These are phyloP conservation scores for Herpetomonas tarakana DNA, from an alignment of 208 protist genomes.

Conservation along the genomic window DNA sequence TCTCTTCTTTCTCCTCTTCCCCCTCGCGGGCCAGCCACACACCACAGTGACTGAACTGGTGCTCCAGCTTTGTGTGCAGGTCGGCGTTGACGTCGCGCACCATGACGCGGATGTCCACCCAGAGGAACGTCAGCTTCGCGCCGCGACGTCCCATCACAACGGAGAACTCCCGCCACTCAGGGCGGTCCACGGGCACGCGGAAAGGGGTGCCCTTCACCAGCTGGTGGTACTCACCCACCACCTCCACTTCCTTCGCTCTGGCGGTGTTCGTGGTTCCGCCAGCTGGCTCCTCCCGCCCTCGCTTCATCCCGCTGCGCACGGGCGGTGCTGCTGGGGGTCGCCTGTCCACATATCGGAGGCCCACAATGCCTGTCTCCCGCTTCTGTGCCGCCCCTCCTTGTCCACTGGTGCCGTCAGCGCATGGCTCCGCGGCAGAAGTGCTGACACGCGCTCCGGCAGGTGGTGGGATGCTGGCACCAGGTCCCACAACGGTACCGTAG, in stretches of 20 bases:
- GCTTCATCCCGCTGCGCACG: not conserved
- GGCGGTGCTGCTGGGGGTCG: not conserved
- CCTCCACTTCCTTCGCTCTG: not conserved
- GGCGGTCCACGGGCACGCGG: slow-evolving; percentile 29
- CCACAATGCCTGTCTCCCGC: slow-evolving; percentile 14
- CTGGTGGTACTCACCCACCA: slow-evolving; percentile 6
- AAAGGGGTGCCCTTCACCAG: slow-evolving; percentile 27
- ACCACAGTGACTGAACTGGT: slow-evolving; percentile 49
- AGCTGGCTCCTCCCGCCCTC: not conserved
- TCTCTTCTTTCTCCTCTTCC: not conserved
- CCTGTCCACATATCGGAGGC: slow-evolving; percentile 10
- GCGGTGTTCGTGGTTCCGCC: not conserved
- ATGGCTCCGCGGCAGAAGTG: not conserved
- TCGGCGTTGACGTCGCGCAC: slow-evolving; percentile 45
- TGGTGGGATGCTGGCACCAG: too few species aligned
- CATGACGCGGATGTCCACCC: slow-evolving; percentile 39
- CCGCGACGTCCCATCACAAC: slow-evolving; percentile 50
- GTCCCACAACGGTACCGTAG: too few species aligned
- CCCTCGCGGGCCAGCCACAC: slow-evolving; percentile 16
- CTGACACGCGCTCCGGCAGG: too few species aligned
- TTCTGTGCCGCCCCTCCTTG: not conserved
- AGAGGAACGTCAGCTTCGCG: slow-evolving; percentile 44
- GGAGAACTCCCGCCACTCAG: slow-evolving; percentile 37
- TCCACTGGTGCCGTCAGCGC: not conserved
- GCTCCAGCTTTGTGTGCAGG: slow-evolving; percentile 33